These are phyloP conservation scores for Kernera saxatilis DNA, from an alignment of 345 rosid genomes.

Conservation along the genomic window DNA sequence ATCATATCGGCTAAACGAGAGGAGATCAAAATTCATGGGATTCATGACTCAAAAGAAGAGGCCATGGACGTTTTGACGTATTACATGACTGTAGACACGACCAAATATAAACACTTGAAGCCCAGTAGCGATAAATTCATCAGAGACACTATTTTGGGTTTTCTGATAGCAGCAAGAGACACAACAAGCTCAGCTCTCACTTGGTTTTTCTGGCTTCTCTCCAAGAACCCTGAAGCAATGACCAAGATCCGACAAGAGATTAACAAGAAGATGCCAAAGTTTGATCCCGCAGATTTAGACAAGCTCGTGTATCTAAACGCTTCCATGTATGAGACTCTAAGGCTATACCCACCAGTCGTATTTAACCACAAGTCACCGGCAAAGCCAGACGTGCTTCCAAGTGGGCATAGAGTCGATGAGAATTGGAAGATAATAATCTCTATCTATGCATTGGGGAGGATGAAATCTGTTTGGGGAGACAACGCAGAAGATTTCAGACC, in stretches of 20 bases:
- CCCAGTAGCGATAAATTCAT: constrained; percentile 29
- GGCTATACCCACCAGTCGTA: constrained; percentile 37
- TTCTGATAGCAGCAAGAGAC: constrained; percentile 44
- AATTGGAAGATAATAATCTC: constrained; percentile 12
- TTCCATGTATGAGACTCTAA: constrained; percentile 29
- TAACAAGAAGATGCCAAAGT: not conserved
- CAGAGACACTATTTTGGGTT: constrained; percentile 37
- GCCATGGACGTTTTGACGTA: constrained; percentile 33
- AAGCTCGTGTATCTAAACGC: constrained; percentile 32
- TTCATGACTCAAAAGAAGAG: not conserved
- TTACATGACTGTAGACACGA: constrained; percentile 16
- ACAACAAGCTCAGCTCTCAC: constrained; percentile 23
- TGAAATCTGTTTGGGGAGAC: constrained; percentile 32
- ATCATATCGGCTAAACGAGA: constrained; percentile 26
- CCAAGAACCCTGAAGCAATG: constrained; percentile 30
- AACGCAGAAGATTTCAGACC: constrained; percentile 30
- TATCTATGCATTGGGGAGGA: constrained; percentile 25
- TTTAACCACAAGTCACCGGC: constrained; percentile 20
- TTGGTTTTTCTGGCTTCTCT: constrained; percentile 47
- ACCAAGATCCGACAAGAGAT: constrained; percentile 41
- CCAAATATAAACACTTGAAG: not conserved
- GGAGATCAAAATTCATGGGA: not conserved
- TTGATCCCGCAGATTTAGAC: not conserved
- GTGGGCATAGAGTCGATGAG: constrained; percentile 27
- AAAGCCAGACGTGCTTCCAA: constrained; percentile 31